Conservation (phyloP, 768 basidiomycete genomes). For the Kwoniella mangroviensis region DNA sequence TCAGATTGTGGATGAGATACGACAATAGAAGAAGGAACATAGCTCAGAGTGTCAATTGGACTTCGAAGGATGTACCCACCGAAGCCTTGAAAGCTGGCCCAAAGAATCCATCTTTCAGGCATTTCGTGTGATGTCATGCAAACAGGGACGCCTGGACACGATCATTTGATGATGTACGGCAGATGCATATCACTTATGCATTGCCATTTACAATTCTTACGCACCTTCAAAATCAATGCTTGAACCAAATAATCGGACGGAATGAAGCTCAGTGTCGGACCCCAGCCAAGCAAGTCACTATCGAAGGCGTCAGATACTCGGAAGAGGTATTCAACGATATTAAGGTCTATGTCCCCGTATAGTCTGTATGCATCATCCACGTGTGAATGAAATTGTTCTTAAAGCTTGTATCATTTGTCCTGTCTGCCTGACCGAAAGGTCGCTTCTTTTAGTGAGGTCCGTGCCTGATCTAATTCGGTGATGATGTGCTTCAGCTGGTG, state of each 20-base stretch:
- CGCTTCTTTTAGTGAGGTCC: no score
- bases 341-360: background rate
- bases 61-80: conserved; percentile 62
- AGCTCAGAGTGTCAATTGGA: conserved; percentile 41
- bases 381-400: no score
- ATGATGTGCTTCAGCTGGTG: no score
- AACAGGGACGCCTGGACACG: background rate
- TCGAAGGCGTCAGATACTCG: background rate
- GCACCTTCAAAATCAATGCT: background rate
- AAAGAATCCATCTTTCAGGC: background rate
- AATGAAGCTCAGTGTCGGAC: background rate
- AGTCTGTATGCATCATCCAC: background rate
- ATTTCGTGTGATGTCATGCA: background rate
- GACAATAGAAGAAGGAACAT: conserved; percentile 63
- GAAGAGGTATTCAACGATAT: background rate
- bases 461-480: no score
- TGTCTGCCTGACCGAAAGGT: no score
- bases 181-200: background rate
- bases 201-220: background rate
- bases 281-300: background rate
- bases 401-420: no score
- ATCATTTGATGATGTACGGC: no score
- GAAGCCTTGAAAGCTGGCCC: conserved; percentile 61
- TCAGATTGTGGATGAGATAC: conserved; percentile 58
- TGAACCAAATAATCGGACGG: background rate